phyloP scores from a whole-genome alignment of 2,329 filamentous ascomycete genomes.

The Hypoxylon sp. region DNA sequence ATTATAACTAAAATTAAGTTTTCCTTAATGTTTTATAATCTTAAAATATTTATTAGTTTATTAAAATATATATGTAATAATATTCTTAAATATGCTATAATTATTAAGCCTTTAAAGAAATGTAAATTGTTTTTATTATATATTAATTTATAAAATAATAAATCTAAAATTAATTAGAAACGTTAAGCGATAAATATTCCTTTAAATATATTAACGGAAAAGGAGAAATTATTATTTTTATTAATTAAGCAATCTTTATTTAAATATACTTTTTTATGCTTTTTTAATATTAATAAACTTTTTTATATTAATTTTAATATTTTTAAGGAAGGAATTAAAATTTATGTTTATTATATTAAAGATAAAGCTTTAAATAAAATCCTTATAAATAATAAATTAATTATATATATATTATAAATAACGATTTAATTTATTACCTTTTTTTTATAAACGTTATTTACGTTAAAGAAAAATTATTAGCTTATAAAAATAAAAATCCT shows the following conservation, averaged over 20 bases:
- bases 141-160: neutral
- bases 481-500: constrained; percentile 4
- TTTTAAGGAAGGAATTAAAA: neutral
- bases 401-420: neutral
- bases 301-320: constrained; percentile 19
- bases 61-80: constrained; percentile 9
- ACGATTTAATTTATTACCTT: constrained; percentile 1
- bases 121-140: neutral
- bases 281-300: neutral
- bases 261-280: neutral
- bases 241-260: neutral
- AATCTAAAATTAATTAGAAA: constrained; percentile 1
- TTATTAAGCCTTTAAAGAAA: constrained; percentile 4
- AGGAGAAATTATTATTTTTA: neutral
- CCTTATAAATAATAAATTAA: neutral
- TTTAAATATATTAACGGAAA: neutral
- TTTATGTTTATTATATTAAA: constrained; percentile 13
- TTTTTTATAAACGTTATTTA: constrained; percentile 3
- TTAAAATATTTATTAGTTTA: constrained; percentile 17
- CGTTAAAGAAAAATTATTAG: neutral
- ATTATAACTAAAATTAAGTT: neutral
- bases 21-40: constrained; percentile 6
- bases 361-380: neutral
- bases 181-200: neutral
- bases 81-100: neutral